Evolutionary conservation across 805 yeast species (phyloP), one percentile per base, ranked within the genome.

Genomic region (Dipodascus geniculatus): DNA sequence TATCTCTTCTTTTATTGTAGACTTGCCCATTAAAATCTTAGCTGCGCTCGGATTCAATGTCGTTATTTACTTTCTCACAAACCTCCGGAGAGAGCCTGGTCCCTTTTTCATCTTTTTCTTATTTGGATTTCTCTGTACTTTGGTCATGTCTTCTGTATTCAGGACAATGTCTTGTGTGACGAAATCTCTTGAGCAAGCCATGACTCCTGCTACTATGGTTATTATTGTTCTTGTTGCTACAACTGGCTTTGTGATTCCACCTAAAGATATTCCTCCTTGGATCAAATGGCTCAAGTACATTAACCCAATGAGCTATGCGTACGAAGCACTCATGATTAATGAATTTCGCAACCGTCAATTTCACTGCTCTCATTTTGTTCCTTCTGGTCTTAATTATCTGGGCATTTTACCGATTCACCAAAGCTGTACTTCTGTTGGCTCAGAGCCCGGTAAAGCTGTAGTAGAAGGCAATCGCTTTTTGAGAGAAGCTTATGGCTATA

Each of bases 381-480:
- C 83, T 3, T 38, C 64, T 28, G 82, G 82, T 49, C 70, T 74
- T 3, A 71, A 63, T 1, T 78, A 76, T 62, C 55, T 59, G 16
- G 57, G 57, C 19, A 53, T 65, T 3, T 52, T 64, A 2, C 50
- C 62, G 3, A 64, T 55, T 6, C 61, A 72, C 52, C 71, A 71
- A 55, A 72, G 81, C 42, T 84, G 90, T 69, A 65, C 76, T 50
- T 75, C 75, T 22, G 79, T 76, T 22, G 85, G 85, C 54, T 68
- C 87, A 20, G 64, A 63, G 2, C 71, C 82, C 0, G 89, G 90
- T 52, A 58, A 63, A 20, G 58, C 60, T 19, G 57, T 57, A 51
- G 84, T 84, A 38, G 62, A 61, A 49, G 91, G 91, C 60, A 73
- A 74, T 50, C 69, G 58, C 14, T 84, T 75, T 63, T 56, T 83